Percentiles rank a stretch among this genome's conserved stretches.
Conservation (phyloP, 495 filamentous ascomycete species). For the Xylaria bambusicola region DNA sequence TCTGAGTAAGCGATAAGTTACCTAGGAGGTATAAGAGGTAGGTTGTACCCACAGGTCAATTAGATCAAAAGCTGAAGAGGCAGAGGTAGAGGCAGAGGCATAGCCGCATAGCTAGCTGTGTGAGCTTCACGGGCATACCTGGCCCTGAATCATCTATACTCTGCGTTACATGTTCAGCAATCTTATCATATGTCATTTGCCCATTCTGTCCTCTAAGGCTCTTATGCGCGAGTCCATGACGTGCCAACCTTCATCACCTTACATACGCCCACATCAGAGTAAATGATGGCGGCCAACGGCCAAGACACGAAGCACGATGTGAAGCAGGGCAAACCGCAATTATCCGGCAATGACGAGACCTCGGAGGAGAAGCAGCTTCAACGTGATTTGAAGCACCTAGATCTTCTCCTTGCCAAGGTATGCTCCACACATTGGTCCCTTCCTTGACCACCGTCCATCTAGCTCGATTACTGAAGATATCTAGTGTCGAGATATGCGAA, state of each 20-base stretch:
- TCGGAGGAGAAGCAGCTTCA: conserved; percentile 39
- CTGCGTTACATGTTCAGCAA: too few species aligned
- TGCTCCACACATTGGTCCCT: not conserved
- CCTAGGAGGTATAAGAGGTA: too few species aligned
- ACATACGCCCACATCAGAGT: not conserved
- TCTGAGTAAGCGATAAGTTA: too few species aligned
- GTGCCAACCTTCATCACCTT: not conserved
- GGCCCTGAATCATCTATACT: too few species aligned
- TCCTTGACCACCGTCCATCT: too few species aligned
- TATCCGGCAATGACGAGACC: conserved; percentile 5
- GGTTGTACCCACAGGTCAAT: too few species aligned
- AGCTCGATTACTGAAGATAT: not conserved
- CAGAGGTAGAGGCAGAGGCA: too few species aligned
- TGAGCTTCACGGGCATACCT: too few species aligned
- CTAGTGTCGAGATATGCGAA: conserved; percentile 18
- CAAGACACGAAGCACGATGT: conserved; percentile 10
- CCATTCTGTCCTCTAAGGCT: too few species aligned
- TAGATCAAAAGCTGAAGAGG: too few species aligned
- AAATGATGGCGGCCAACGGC: conserved; percentile 11
- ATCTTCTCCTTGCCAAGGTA: conserved; percentile 44
- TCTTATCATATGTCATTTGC: too few species aligned
- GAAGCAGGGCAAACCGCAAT: conserved; percentile 5
- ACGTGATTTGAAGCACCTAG: conserved; percentile 36
- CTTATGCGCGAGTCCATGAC: not conserved
- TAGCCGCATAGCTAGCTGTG: too few species aligned